phyloP scores from a whole-genome alignment of 2,329 filamentous ascomycete genomes.

The Sphaerulina vaccinii region DNA sequence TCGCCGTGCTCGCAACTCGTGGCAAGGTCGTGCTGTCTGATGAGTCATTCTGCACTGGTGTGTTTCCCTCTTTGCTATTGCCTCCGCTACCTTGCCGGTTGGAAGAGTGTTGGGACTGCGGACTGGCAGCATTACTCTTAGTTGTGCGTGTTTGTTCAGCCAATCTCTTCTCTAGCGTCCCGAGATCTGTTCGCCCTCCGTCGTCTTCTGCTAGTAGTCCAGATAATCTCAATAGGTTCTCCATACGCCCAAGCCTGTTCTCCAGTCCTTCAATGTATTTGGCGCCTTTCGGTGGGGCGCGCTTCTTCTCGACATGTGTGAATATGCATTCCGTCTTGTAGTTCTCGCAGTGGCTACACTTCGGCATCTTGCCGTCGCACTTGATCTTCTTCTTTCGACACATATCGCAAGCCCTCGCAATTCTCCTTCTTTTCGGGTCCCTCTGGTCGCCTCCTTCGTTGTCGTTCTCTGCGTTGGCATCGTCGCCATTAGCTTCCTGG shows the following conservation, averaged over 20 bases:
- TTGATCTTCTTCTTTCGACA: slow-evolving; percentile 96
- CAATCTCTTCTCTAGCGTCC: slow-evolving; percentile 75
- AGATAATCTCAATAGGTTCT: slow-evolving; percentile 81
- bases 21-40: slow-evolving; percentile 6
- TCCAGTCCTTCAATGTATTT: slow-evolving; percentile 98
- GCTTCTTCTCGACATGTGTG: slow-evolving; percentile 98
- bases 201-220: slow-evolving; percentile 85
- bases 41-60: slow-evolving; percentile 14
- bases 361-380: slow-evolving; percentile 92
- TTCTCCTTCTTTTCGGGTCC: slow-evolving; percentile 84
- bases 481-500: slow-evolving; percentile 29
- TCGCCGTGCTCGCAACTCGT: slow-evolving; percentile 5
- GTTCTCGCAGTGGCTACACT: slow-evolving; percentile 93
- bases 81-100: slow-evolving; percentile 11
- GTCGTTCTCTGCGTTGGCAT: slow-evolving; percentile 28
- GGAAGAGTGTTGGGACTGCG: slow-evolving; percentile 30
- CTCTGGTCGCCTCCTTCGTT: slow-evolving; percentile 33
- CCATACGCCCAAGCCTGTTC: slow-evolving; percentile 93
- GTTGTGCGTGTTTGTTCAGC: slow-evolving; percentile 49
- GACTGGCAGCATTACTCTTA: slow-evolving; percentile 36
- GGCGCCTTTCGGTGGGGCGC: slow-evolving; percentile 92
- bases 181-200: slow-evolving; percentile 79
- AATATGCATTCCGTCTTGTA: slow-evolving; percentile 98
- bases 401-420: slow-evolving; percentile 92
- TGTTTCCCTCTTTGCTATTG: slow-evolving; percentile 13